These are phyloP conservation scores for Fusarium neocosmosporiellum DNA, from an alignment of 2,329 filamentous ascomycete genomes.

Conservation along the genomic window DNA sequence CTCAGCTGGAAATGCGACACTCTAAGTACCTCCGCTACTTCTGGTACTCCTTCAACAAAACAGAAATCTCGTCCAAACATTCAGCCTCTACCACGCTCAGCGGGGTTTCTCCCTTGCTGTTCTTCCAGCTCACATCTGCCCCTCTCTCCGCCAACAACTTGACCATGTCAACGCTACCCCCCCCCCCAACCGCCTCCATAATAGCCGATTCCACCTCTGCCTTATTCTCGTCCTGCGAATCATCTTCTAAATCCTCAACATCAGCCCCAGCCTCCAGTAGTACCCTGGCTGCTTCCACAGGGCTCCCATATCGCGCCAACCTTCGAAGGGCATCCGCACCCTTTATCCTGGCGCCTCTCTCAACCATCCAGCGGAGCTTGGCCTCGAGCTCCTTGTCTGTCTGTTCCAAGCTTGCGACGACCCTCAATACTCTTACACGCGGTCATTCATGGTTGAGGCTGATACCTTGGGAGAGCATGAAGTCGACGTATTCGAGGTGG, in stretches of 20 bases:
- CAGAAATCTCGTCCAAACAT: too few species aligned
- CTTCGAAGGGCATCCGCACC: not conserved
- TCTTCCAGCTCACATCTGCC: not conserved
- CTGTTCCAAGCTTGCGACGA: not conserved
- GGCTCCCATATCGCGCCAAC: not conserved
- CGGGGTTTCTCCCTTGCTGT: too few species aligned
- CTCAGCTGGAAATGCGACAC: too few species aligned
- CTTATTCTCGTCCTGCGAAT: not conserved
- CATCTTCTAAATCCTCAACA: not conserved
- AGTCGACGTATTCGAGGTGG: not conserved
- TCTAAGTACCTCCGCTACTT: too few species aligned
- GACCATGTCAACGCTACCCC: not conserved
- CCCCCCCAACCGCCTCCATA: not conserved
- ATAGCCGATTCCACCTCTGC: not conserved
- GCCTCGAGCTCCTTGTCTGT: not conserved
- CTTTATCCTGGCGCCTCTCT: not conserved
- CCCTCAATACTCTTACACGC: not conserved
- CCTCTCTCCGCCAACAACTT: not conserved
- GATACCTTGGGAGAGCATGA: not conserved
- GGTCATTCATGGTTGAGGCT: not conserved
- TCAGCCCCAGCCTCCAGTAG: not conserved
- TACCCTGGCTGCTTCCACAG: not conserved
- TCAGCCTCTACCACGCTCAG: too few species aligned
- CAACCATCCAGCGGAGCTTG: not conserved
- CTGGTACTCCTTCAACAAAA: too few species aligned